Evolutionary conservation across 1,139 yeast genomes (phyloP).

Genomic region (Candida labiduridarum): DNA sequence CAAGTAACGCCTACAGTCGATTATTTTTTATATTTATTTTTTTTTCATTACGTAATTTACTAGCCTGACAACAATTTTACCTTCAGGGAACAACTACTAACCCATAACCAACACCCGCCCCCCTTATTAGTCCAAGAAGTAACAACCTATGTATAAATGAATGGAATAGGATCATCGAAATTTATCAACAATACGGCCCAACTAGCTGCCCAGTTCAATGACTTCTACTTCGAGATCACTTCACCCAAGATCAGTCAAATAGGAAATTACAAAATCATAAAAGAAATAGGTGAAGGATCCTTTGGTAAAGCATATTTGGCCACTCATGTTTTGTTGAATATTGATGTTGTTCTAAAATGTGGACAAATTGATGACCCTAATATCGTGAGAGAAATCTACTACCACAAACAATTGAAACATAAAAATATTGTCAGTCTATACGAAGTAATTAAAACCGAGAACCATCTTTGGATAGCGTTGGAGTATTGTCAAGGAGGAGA

Average conservation of each 20-base stretch:
- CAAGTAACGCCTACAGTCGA: neutral
- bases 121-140: neutral
- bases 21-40: neutral
- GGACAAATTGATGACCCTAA: slow-evolving; percentile 85
- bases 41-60: slow-evolving; percentile 1
- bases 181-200: slow-evolving; percentile 36
- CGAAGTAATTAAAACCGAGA: slow-evolving; percentile 83
- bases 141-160: slow-evolving; percentile 1
- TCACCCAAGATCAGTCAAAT: slow-evolving; percentile 58
- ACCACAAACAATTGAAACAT: slow-evolving; percentile 81
- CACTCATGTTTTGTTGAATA: slow-evolving; percentile 67
- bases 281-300: slow-evolving; percentile 85
- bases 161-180: slow-evolving; percentile 7
- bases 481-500: slow-evolving; percentile 94
- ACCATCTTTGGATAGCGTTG: slow-evolving; percentile 79
- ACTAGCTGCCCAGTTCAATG: slow-evolving; percentile 66
- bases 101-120: neutral
- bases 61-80: neutral
- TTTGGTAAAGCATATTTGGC: slow-evolving; percentile 93
- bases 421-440: slow-evolving; percentile 83
- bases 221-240: slow-evolving; percentile 58
- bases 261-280: slow-evolving; percentile 73
- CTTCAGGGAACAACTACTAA: too few relatives aligned
- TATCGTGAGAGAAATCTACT: slow-evolving; percentile 89
- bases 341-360: slow-evolving; percentile 82